Base-by-base conservation (phyloP, 2,329 filamentous ascomycete genomes). In the Metarhizium brunneum region DNA sequence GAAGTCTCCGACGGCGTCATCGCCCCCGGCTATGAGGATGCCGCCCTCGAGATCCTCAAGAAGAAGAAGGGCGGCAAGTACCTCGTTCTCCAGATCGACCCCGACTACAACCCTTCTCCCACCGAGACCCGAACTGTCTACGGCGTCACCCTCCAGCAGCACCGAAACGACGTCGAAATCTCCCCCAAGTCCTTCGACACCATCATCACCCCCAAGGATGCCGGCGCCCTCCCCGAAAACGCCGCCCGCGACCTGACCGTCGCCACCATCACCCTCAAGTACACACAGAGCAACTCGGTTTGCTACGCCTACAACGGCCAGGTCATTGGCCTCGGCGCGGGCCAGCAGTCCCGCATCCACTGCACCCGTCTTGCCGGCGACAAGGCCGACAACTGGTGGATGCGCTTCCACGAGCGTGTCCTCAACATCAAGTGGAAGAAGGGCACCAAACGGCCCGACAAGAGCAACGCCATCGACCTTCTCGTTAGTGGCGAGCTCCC, bases 301-400 rank as follows among this genome's bases (percentile, higher is more conserved):
- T 97, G 92, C 82, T 99, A 97, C 70, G 92, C 94, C 55, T 80
- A 90, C 60, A 92, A 95, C 66, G 94, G 94, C 50, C 94, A 97
- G 74, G 82, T 97, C 65, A 82, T 99, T 64, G 94, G 94, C 62
- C 85, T 99, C 55, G 94, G 94, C 62, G 94, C 94, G 55, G 94
- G 94, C 58, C 94, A 99, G 74, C 94, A 99, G 76, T 95, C 90
- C 59, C 88, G 94, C 64, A 99, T 99, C 65, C 94, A 99, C 81
- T 99, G 94, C 83, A 99, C 94, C 47, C 87, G 94, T 62, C 84
- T 99, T 53, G 94, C 94, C 11, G 94, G 94, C 58, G 92, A 97
- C 79, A 99, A 99, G 81, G 90, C 92, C 51, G 94, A 99, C 74
- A 96, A 95, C 80, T 97, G 92, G 92, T 99, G 92, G 94, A 88